Evolutionary conservation across 1,284 basidiomycete species (phyloP), one percentile per base, ranked within the genome.

Genomic region (Neolentinus lepideus): DNA sequence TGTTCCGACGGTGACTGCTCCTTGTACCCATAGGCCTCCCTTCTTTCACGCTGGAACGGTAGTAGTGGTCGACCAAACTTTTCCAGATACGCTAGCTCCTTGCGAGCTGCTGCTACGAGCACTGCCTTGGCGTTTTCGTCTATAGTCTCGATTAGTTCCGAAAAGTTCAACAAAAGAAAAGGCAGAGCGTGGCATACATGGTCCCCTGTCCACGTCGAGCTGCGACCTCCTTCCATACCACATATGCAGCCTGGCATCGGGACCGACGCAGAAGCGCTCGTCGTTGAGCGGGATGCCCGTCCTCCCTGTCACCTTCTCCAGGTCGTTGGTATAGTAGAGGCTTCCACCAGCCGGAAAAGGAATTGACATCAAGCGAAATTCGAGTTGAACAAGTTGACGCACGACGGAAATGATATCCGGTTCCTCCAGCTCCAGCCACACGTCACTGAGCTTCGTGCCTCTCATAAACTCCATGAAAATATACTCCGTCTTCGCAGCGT

Each of bases 341-440:
- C 77, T 79, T 68, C 78, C 74, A 46, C 78, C 75, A 68, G 75
- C 76, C 14, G 76, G 77, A 57, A 81, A 80, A 61, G 71, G 1
- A 57, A 77, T 71, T 43, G 74, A 74, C 78, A 80, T 79, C 67
- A 80, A 75, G 1, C 58, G 51, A 2, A 73, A 70, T 67, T 81
- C 78, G 61, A 81, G 68, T 63, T 78, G 25, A 67, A 61, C 69
- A 63, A 80, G 65, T 61, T 80, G 75, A 52, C 69, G 69, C 57
- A 71, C 58, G 66, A 80, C 52, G 0, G 75, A 79, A 58, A 63
- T 56, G 64, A 81, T 63, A 14, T 79, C 74, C 59, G 1, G 1
- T 64, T n/a, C 75, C 29, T n/a, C 38, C 8, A 43, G 38, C 6
- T 43, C 38, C 16, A 66, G 12, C 75, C 76, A 81, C 46, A 79